Conservation (phyloP, 208 protist genomes). For the Acanthamoeba royreba region DNA sequence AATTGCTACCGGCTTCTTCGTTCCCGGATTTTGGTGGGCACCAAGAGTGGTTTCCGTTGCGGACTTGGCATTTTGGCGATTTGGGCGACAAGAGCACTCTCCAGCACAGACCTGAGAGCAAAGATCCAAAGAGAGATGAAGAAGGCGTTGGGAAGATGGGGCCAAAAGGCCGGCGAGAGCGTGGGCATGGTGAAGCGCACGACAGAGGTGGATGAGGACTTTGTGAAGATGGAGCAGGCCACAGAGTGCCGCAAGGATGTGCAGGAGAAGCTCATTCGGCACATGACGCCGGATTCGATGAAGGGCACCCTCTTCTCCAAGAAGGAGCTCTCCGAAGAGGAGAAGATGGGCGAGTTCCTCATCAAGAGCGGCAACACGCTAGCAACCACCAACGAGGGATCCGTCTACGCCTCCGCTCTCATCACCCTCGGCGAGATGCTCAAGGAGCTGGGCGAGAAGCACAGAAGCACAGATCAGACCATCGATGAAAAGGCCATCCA, state of each 20-base stretch:
- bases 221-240: background rate
- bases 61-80: background rate
- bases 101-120: background rate
- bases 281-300: background rate
- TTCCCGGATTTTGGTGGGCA: background rate
- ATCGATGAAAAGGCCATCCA: background rate
- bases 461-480: background rate
- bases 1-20: background rate
- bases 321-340: background rate
- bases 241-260: background rate
- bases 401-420: background rate
- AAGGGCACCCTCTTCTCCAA: background rate
- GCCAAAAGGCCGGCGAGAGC: background rate
- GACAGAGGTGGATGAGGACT: background rate
- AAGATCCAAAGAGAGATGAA: background rate
- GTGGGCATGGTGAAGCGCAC: slow-evolving; percentile 3
- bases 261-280: background rate
- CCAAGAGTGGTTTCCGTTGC: background rate
- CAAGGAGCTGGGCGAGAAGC: background rate
- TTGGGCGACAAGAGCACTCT: background rate
- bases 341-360: slow-evolving; percentile 4
- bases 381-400: background rate
- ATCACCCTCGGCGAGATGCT: background rate
- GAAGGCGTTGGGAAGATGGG: background rate
- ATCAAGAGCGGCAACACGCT: slow-evolving; percentile 22